Base-by-base conservation (phyloP, 164 flowering plant genomes). In the grape (Vitis vinifera) region DNA sequence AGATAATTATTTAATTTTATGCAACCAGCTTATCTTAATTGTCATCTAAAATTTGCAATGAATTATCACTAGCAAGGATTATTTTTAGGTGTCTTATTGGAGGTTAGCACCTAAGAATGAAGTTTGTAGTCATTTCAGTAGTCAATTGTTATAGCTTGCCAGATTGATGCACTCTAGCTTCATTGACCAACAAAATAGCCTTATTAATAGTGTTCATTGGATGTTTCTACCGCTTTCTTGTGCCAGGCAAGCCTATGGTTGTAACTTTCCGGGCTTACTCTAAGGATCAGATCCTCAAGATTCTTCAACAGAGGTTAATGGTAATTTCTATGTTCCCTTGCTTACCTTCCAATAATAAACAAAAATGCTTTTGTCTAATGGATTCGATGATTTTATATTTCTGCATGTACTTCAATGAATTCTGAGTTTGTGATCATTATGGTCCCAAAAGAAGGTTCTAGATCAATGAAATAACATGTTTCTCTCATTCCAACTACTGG, bases 181-280 rank as follows among this genome's bases (percentile, higher is more conserved):
- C 44, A 31, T 31, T 37, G 44, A 37, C 44, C 44, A 37, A 37
- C 44, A 37, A 37, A 37, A 37, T 37, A 37, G 0, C 44, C 7
- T 4, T 37, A 59, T 59, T 44, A 2, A 29, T 9, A 4, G 9
- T 56, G 12, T 53, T 71, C 10, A 58, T 56, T 64, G 55, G 51
- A 30, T 30, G 11, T 47, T 11, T 51, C 52, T 63, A 29, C 23
- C 27, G n/a, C 64, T 60, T 67, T 75, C 58, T 62, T 70, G n/a
- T 81, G 37, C 63, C 71, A 96, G 99, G 99, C 81, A 90, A 93
- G 68, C 98, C 97, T 56, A 55, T 71, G 69, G 89, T 96, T 55
- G 59, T 93, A 70, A 89, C 95, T 60, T 96, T 88, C 71, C 88
- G 97, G 30, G 97, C 97, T 10, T 93, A 96, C 78, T 89, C 92